Percentiles rank a stretch among this genome's conserved stretches.
phyloP scores from a whole-genome alignment of 306 rosid genomes.

The Luffa acutangula region DNA sequence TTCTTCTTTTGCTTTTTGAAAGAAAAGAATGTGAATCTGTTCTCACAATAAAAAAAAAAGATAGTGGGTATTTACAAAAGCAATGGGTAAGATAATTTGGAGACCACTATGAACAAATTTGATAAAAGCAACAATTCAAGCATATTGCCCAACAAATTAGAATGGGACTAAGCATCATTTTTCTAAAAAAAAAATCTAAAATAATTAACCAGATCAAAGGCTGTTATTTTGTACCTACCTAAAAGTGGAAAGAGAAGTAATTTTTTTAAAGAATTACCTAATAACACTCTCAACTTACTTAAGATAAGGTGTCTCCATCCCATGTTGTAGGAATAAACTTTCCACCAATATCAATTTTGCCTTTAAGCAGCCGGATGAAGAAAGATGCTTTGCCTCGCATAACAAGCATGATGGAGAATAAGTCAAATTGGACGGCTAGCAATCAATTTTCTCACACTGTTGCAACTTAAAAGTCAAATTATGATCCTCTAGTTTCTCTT shows the following conservation, averaged over 20 bases:
- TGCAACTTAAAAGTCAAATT: not conserved
- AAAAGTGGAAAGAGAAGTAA: not conserved
- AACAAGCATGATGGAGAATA: not conserved
- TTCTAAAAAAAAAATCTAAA: not conserved
- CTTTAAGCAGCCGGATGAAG: slow-evolving; percentile 1
- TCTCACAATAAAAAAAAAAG: no score
- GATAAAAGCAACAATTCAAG: not conserved
- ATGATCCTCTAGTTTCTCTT: not conserved
- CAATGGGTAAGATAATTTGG: not conserved
- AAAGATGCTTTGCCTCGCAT: not conserved
- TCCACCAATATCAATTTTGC: not conserved
- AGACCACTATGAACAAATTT: not conserved
- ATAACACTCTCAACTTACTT: not conserved
- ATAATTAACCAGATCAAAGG: not conserved
- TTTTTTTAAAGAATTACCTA: not conserved
- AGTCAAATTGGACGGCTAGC: not conserved
- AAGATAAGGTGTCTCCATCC: not conserved
- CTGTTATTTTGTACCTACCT: not conserved
- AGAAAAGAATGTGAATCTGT: no score
- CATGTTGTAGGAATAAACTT: not conserved
- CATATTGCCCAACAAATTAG: not conserved
- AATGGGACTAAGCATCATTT: not conserved
- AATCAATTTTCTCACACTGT: not conserved
- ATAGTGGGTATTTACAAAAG: not conserved
- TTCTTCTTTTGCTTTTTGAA: no score